Percentiles rank a stretch among this genome's conserved stretches.
Conservation (phyloP, 176 grass and related monocot genomes). For the Raddia guianensis region DNA sequence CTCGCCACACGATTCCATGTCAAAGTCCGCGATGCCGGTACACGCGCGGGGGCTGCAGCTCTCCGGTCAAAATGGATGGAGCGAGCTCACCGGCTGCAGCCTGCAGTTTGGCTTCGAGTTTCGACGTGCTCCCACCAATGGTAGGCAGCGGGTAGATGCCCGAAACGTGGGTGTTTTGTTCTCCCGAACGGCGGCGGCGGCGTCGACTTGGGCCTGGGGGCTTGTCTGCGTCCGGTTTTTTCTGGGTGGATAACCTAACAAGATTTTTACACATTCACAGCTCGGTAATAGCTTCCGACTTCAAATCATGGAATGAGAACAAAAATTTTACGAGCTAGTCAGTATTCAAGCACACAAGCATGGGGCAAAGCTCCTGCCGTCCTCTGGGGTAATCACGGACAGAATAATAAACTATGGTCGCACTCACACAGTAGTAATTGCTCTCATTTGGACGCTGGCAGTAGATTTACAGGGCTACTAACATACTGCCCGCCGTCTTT, state of each 20-base stretch:
- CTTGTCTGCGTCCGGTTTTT: not conserved
- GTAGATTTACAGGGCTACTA: constrained; percentile 57
- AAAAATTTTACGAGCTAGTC: not conserved
- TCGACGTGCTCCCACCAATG: constrained; percentile 1
- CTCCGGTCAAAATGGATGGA: constrained; percentile 17
- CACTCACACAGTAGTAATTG: constrained; percentile 25
- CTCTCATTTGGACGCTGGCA: constrained; percentile 29
- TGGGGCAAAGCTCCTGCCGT: constrained; percentile 3
- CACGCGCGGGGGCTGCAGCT: not conserved
- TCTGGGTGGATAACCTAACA: not conserved
- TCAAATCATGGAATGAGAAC: not conserved
- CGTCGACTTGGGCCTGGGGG: not conserved
- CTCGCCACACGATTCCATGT: not conserved
- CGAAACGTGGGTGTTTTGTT: not conserved
- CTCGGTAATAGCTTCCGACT: not conserved
- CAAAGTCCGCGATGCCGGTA: constrained; percentile 19
- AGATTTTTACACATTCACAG: not conserved
- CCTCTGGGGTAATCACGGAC: constrained; percentile 32
- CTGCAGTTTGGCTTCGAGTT: not conserved
- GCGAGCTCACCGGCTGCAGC: not conserved
- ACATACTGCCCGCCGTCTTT: constrained; percentile 42
- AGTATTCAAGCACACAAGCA: not conserved
- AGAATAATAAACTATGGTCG: constrained; percentile 27
- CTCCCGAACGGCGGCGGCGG: not conserved
- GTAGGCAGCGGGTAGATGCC: not conserved